These are phyloP conservation scores for Pseudonectria foliicola DNA, from an alignment of 2,329 filamentous ascomycete species.

Conservation along the genomic window DNA sequence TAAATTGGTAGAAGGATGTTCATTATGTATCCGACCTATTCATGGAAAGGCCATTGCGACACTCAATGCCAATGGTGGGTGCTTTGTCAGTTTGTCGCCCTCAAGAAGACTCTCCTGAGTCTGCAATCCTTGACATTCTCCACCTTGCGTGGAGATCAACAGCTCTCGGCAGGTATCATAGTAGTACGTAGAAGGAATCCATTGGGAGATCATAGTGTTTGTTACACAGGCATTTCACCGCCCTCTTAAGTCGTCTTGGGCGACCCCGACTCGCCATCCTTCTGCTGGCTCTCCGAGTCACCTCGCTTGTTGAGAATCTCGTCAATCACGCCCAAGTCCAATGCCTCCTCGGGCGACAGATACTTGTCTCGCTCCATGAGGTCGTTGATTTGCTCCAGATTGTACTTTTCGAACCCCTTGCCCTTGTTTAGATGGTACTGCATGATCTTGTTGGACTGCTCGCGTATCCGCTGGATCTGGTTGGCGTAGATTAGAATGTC, in stretches of 20 bases:
- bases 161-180: too few relatives aligned
- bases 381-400: slow-evolving; percentile 76
- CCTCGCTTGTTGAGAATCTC: slow-evolving; percentile 68
- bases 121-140: too few relatives aligned
- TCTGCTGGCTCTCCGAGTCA: slow-evolving; percentile 30
- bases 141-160: too few relatives aligned
- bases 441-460: slow-evolving; percentile 87
- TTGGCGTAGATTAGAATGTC: slow-evolving; percentile 97
- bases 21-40: too few relatives aligned
- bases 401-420: slow-evolving; percentile 67
- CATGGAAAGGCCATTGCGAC: too few relatives aligned
- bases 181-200: too few relatives aligned
- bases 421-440: slow-evolving; percentile 74
- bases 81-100: too few relatives aligned
- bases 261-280: slow-evolving; percentile 9
- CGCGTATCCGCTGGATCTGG: slow-evolving; percentile 82
- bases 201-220: too few relatives aligned
- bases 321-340: slow-evolving; percentile 87
- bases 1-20: too few relatives aligned
- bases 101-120: too few relatives aligned
- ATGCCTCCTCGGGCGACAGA: slow-evolving; percentile 78
- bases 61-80: too few relatives aligned
- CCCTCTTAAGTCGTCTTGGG: slow-evolving; percentile 6
- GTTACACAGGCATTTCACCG: too few relatives aligned
- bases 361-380: slow-evolving; percentile 98